Base-by-base conservation (phyloP, 768 basidiomycete species). In the Serendipita sp. region DNA sequence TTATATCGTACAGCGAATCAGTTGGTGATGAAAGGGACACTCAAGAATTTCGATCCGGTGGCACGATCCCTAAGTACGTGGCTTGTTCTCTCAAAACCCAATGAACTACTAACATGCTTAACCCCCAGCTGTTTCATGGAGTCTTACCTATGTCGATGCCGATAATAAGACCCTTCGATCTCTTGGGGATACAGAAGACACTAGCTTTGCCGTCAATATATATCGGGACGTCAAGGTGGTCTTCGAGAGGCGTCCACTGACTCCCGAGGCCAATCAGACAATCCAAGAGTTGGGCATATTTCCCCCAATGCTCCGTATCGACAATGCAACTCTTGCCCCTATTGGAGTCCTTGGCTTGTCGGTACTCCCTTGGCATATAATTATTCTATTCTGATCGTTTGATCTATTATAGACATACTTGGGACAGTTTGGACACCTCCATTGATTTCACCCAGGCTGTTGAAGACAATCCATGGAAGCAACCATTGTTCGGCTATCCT, bases 391-490 rank as follows among this genome's bases (percentile, higher is more conserved):
- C 23, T 23, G 23, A 23, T 23, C 23, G 23, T 23, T 23, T 23
- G 23, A 23, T 23, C 23, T 23, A 41, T 13, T 41, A 7, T 41
- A 41, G 38, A 41, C 56, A 60, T n/a, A 11, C 56, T n/a, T 60
- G 56, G 56, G 56, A 60, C n/a, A 10, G 28, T 11, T 23, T 60
- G 16, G 35, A 30, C 34, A 60, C 56, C 23, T 4, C 4, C 28
- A 60, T 60, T 35, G 56, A 60, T 35, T 60, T 60, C n/a, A 60
- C 56, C n/a, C 56, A 60, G 28, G 56, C 56, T 4, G n/a, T 5
- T 4, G 56, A 30, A 60, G 56, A 32, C 23, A n/a, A 60, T n/a
- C 28, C 56, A 5, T 60, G 18, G 18, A 35, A 4, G 34, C 56
- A 60, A 60, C 56, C 56, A 32, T 35, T 60, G 23, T 60, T 60